These are phyloP conservation scores for Rehmannia glutinosa DNA, from an alignment of 257 asterid genomes.

Conservation along the genomic window DNA sequence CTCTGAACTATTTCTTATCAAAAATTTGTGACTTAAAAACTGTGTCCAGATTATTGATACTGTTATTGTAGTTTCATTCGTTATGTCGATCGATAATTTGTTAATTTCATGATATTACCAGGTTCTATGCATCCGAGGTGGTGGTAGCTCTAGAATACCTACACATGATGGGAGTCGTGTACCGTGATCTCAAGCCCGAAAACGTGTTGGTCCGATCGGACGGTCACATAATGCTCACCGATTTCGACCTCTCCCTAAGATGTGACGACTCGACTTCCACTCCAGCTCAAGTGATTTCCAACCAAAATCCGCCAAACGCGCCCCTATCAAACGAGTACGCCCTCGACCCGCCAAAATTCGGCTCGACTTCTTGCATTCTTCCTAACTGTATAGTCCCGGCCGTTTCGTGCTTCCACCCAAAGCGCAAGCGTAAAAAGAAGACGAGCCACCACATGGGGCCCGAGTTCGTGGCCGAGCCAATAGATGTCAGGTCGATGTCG, in stretches of 20 bases:
- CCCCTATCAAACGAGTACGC: constrained; percentile 25
- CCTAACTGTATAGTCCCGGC: constrained; percentile 75
- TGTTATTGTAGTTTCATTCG: background rate
- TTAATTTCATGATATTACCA: constrained; percentile 1
- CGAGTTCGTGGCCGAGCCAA: constrained; percentile 66
- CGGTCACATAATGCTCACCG: constrained; percentile 86
- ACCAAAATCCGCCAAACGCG: constrained; percentile 22
- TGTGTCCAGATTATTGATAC: too few relatives aligned
- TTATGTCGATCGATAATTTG: background rate
- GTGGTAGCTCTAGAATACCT: constrained; percentile 74
- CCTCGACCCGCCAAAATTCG: constrained; percentile 44
- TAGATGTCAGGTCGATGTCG: constrained; percentile 63
- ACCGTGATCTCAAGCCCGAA: constrained; percentile 84
- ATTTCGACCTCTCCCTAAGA: constrained; percentile 68
- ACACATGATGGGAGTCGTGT: constrained; percentile 84
- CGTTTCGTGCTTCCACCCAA: constrained; percentile 64
- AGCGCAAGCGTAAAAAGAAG: constrained; percentile 60
- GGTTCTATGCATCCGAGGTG: constrained; percentile 79
- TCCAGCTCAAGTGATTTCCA: constrained; percentile 62
- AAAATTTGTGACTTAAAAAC: background rate
- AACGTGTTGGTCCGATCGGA: constrained; percentile 70
- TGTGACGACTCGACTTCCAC: constrained; percentile 65
- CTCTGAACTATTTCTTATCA: background rate
- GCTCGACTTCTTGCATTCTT: constrained; percentile 69
- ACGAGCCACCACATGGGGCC: constrained; percentile 36